These are phyloP conservation scores for Candida schatavii DNA, from an alignment of 805 yeast species.

Conservation along the genomic window DNA sequence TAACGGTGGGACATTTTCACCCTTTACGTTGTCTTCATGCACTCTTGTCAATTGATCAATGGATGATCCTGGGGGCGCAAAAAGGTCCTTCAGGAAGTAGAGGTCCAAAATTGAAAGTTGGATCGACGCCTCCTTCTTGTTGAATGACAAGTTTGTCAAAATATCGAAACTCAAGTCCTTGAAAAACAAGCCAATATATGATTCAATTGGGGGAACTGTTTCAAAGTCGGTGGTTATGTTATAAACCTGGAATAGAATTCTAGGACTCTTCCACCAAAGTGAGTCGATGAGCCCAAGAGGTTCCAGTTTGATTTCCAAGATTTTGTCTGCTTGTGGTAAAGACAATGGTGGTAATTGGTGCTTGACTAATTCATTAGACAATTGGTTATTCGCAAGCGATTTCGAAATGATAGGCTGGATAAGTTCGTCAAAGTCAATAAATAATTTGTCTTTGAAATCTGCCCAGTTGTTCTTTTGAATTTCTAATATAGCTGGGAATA, in stretches of 20 bases:
- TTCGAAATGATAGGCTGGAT: slow-evolving; percentile 32
- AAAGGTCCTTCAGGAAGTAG: slow-evolving; percentile 60
- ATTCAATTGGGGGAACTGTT: slow-evolving; percentile 48
- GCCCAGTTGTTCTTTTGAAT: slow-evolving; percentile 41
- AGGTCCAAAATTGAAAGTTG: slow-evolving; percentile 73
- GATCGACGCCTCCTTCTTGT: slow-evolving; percentile 80
- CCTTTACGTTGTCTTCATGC: slow-evolving; percentile 39
- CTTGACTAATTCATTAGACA: slow-evolving; percentile 37
- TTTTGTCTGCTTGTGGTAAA: slow-evolving; percentile 24
- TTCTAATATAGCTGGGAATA: slow-evolving; percentile 46
- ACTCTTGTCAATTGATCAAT: slow-evolving; percentile 60
- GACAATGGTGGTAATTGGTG: slow-evolving; percentile 40
- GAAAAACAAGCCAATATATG: slow-evolving; percentile 50
- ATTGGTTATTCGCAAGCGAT: slow-evolving; percentile 31
- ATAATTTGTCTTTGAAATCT: slow-evolving; percentile 27
- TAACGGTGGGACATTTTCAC: slow-evolving; percentile 39
- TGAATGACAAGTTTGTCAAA: slow-evolving; percentile 79
- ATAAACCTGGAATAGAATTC: slow-evolving; percentile 61
- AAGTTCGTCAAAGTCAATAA: slow-evolving; percentile 30
- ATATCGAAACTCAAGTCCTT: slow-evolving; percentile 76
- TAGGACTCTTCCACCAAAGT: slow-evolving; percentile 61
- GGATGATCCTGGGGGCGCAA: slow-evolving; percentile 64
- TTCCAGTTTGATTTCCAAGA: slow-evolving; percentile 12
- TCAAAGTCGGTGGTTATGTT: slow-evolving; percentile 52
- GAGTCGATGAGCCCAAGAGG: slow-evolving; percentile 47